phyloP scores from a whole-genome alignment of 73 alveolate genomes.

The Paraurostyla sp. region DNA sequence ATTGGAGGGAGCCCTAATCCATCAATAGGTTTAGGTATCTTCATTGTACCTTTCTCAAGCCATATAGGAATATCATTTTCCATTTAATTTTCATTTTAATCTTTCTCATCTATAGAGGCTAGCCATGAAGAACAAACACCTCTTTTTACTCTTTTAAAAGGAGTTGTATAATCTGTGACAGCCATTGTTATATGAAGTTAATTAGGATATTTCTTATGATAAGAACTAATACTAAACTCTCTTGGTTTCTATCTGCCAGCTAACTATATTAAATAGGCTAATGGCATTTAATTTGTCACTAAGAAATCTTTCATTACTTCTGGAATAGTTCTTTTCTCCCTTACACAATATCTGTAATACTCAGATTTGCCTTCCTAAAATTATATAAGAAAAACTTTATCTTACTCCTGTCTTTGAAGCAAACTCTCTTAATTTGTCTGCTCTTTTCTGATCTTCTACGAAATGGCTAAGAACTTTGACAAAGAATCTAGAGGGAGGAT shows the following conservation, averaged over 20 bases:
- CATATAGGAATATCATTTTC: conserved; percentile 67
- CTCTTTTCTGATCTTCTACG: conserved; percentile 73
- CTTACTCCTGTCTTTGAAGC: conserved; percentile 74
- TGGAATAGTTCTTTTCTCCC: conserved; percentile 83
- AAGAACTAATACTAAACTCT: conserved; percentile 81
- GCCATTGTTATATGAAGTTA: conserved; percentile 78
- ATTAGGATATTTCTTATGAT: conserved; percentile 37
- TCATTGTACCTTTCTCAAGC: conserved; percentile 79
- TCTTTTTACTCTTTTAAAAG: conserved; percentile 71
- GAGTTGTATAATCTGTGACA: conserved; percentile 78
- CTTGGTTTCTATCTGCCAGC: conserved; percentile 75
- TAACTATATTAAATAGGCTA: conserved; percentile 77
- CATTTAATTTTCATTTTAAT: neutral
- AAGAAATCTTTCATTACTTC: conserved; percentile 83
- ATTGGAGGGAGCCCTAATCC: conserved; percentile 54
- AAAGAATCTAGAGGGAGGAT: conserved; percentile 87
- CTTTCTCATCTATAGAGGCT: neutral
- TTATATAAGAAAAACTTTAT: neutral
- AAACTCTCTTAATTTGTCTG: conserved; percentile 77
- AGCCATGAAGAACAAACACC: conserved; percentile 87
- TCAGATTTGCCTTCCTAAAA: conserved; percentile 84
- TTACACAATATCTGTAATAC: conserved; percentile 84
- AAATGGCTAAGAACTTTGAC: conserved; percentile 73
- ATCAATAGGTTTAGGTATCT: conserved; percentile 39
- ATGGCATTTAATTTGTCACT: conserved; percentile 72